Percentiles rank a stretch among this genome's conserved stretches.
These are phyloP conservation scores for Chalciporus chontae DNA, from an alignment of 768 basidiomycete genomes.

Conservation along the genomic window DNA sequence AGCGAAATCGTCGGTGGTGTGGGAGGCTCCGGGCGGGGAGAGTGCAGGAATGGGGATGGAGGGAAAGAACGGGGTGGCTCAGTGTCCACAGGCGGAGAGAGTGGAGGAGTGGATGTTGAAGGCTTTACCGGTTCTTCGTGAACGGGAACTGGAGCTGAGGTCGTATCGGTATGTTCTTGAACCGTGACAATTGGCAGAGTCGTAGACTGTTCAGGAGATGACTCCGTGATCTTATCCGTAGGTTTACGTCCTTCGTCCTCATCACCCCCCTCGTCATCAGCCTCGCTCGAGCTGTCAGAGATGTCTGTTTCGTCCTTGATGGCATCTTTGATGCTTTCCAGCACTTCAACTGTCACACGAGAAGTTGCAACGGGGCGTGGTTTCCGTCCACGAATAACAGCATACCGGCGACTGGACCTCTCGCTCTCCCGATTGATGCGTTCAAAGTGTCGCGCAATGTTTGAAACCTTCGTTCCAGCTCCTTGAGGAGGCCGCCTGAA, in stretches of 20 bases:
- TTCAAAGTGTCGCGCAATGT: conserved; percentile 89
- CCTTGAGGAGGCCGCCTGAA: conserved; percentile 51
- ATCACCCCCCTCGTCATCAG: conserved; percentile 66
- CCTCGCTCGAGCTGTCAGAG: conserved; percentile 63
- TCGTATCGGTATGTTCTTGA: conserved; percentile 3
- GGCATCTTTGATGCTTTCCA: conserved; percentile 88
- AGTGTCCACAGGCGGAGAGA: conserved; percentile 25
- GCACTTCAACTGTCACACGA: conserved; percentile 81
- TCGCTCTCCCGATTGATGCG: conserved; percentile 73
- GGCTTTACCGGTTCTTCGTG: conserved; percentile 27
- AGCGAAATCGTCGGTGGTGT: conserved; percentile 52
- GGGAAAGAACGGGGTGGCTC: conserved; percentile 34
- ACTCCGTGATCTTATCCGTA: conserved; percentile 24
- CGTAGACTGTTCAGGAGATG: conserved; percentile 32
- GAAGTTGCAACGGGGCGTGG: conserved; percentile 90
- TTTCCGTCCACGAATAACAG: conserved; percentile 81
- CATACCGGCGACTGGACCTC: conserved; percentile 72
- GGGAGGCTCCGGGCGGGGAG: conserved; percentile 35
- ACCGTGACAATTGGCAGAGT: conserved; percentile 23
- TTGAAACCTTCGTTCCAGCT: conserved; percentile 72
- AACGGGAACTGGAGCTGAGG: conserved; percentile 12
- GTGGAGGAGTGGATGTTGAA: conserved; percentile 21
- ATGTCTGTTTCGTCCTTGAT: conserved; percentile 82
- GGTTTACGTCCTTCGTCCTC: conserved; percentile 43
- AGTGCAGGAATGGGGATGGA: conserved; percentile 53